These are phyloP conservation scores for Cupressus sempervirens DNA, from an alignment of 75 land plant genomes.

Conservation along the genomic window DNA sequence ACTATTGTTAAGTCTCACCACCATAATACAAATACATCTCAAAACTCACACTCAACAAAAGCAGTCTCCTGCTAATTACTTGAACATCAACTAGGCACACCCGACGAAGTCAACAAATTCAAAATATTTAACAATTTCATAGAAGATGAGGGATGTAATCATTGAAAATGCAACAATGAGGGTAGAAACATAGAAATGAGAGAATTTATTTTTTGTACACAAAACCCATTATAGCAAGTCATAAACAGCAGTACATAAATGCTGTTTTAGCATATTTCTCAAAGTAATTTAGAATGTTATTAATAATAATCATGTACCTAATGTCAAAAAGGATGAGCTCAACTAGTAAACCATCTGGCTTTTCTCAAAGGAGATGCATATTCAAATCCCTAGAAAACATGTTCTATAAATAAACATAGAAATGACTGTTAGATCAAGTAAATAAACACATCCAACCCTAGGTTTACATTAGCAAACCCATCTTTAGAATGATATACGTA, in stretches of 20 bases:
- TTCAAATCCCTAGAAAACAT: too few species aligned
- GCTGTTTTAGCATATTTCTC: background rate
- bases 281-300: background rate
- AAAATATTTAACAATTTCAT: background rate
- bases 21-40: background rate
- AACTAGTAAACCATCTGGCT: too few species aligned
- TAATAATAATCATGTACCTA: too few species aligned
- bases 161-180: background rate
- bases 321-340: too few species aligned
- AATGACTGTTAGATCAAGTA: too few species aligned
- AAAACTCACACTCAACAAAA: background rate
- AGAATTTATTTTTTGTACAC: background rate
- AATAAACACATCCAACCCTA: too few species aligned
- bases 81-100: background rate
- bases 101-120: background rate
- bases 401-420: too few species aligned
- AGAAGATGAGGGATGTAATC: background rate
- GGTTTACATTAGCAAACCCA: too few species aligned
- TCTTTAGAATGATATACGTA: too few species aligned
- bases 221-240: background rate
- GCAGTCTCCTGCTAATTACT: background rate
- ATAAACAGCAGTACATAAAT: background rate
- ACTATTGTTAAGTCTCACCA: background rate
- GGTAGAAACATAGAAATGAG: background rate
- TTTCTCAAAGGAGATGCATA: too few species aligned